Percentiles rank a stretch among this genome's conserved stretches.
These are phyloP conservation scores for Sclerotiophoma versabilis DNA, from an alignment of 2,329 filamentous ascomycete species.

Conservation along the genomic window DNA sequence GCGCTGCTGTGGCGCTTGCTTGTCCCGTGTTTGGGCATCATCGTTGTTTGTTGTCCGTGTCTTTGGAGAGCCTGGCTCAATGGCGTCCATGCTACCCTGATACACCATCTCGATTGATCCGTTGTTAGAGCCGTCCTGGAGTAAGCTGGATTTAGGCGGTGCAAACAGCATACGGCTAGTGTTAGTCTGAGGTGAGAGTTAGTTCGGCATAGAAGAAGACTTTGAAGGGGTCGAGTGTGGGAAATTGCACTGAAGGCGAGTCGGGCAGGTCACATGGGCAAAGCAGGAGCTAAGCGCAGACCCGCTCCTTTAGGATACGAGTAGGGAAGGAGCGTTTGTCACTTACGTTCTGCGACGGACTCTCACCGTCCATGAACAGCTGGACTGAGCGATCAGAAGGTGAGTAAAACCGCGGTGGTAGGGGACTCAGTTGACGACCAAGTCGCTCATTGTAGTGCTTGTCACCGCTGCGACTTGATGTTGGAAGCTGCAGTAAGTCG, in stretches of 20 bases:
- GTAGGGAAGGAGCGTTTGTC: slow-evolving; percentile 20
- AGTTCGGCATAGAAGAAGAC: slow-evolving; percentile 1
- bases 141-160: slow-evolving; percentile 13
- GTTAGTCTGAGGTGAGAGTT: slow-evolving; percentile 33
- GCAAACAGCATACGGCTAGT: slow-evolving; percentile 32
- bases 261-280: not conserved
- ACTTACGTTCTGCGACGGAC: slow-evolving; percentile 46
- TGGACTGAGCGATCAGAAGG: slow-evolving; percentile 31
- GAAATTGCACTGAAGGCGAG: slow-evolving; percentile 14
- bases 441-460: slow-evolving; percentile 12
- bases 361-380: slow-evolving; percentile 28
- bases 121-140: slow-evolving; percentile 21
- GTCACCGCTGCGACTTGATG: slow-evolving; percentile 27
- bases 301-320: not conserved
- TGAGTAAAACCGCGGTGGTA: slow-evolving; percentile 44
- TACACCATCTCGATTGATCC: slow-evolving; percentile 36
- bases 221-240: not conserved
- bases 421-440: slow-evolving; percentile 9
- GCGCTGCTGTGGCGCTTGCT: slow-evolving; percentile 7
- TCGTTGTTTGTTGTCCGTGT: slow-evolving; percentile 10
- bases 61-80: slow-evolving; percentile 26
- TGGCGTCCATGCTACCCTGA: slow-evolving; percentile 31
- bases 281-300: slow-evolving; percentile 11
- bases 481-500: slow-evolving; percentile 14
- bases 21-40: not conserved